These are phyloP conservation scores for Suhomyces kilbournensis DNA, from an alignment of 805 yeast species.

Conservation along the genomic window DNA sequence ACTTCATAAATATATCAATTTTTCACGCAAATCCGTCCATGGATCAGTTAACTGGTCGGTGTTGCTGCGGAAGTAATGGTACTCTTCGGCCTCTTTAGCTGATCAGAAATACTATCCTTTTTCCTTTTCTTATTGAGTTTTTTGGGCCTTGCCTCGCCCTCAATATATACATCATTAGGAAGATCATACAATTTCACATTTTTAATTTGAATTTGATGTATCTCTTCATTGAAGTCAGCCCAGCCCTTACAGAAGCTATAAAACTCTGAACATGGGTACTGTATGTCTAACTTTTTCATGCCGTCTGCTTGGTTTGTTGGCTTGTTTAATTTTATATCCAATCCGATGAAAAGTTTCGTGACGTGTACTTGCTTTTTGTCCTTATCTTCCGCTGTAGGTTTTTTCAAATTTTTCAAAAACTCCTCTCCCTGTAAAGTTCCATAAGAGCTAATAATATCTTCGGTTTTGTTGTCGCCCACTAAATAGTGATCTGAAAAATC, in stretches of 20 bases:
- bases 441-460: slow-evolving; percentile 40
- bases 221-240: slow-evolving; percentile 60
- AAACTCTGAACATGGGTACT: slow-evolving; percentile 87
- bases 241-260: slow-evolving; percentile 75
- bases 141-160: slow-evolving; percentile 73
- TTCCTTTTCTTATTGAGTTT: slow-evolving; percentile 15
- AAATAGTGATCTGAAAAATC: slow-evolving; percentile 39
- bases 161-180: slow-evolving; percentile 76
- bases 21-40: too few species aligned
- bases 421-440: slow-evolving; percentile 58
- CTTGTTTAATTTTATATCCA: slow-evolving; percentile 39
- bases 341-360: slow-evolving; percentile 78
- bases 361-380: slow-evolving; percentile 44
- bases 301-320: slow-evolving; percentile 16
- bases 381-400: too few species aligned
- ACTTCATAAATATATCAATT: too few species aligned
- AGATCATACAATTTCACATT: slow-evolving; percentile 76
- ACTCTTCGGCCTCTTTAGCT: slow-evolving; percentile 22
- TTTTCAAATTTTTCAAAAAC: not conserved
- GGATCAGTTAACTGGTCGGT: too few species aligned
- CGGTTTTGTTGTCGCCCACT: too few species aligned
- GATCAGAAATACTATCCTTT: not conserved
- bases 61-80: not conserved
- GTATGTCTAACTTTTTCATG: slow-evolving; percentile 73
- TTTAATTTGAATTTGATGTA: slow-evolving; percentile 60